Evolutionary conservation across 2,329 filamentous ascomycete genomes (phyloP).

Genomic region (Cercospora sesami): DNA sequence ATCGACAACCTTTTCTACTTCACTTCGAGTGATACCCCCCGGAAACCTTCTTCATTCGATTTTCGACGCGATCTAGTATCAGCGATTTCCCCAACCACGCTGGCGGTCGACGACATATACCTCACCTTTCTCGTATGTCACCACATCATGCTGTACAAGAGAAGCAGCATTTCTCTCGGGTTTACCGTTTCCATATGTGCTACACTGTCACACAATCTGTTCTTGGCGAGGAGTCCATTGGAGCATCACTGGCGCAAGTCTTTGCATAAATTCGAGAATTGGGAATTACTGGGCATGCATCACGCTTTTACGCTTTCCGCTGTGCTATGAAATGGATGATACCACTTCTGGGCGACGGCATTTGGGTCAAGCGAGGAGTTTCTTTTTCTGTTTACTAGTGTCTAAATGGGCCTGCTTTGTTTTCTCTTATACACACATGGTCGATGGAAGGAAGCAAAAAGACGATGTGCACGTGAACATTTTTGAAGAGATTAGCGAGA

Average conservation of each 20-base stretch:
- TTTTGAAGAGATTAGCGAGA: background rate
- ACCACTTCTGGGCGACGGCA: constrained; percentile 20
- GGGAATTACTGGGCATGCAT: constrained; percentile 21
- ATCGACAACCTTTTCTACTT: constrained; percentile 8
- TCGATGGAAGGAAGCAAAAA: background rate
- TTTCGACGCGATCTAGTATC: constrained; percentile 32
- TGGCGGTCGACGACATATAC: constrained; percentile 13
- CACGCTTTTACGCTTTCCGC: constrained; percentile 22
- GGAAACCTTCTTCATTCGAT: constrained; percentile 5
- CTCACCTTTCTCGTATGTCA: constrained; percentile 21
- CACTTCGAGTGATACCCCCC: constrained; percentile 5
- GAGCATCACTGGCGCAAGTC: constrained; percentile 10
- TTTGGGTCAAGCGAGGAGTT: constrained; percentile 21
- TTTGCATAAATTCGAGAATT: background rate
- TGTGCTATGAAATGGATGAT: constrained; percentile 18
- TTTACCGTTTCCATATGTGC: constrained; percentile 15
- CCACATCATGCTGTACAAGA: background rate
- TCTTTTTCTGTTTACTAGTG: constrained; percentile 16
- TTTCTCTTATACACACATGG: background rate
- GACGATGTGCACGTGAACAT: constrained; percentile 2
- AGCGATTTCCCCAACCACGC: constrained; percentile 19
- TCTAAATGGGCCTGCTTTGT: constrained; percentile 12
- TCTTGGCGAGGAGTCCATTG: constrained; percentile 20
- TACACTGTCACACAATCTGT: background rate
- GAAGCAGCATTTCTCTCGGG: background rate